A percentile compares a stretch with the other conserved stretches of the same genome.
Conservation (phyloP, 2,329 filamentous ascomycete species). For the Thelonectria blattea region DNA sequence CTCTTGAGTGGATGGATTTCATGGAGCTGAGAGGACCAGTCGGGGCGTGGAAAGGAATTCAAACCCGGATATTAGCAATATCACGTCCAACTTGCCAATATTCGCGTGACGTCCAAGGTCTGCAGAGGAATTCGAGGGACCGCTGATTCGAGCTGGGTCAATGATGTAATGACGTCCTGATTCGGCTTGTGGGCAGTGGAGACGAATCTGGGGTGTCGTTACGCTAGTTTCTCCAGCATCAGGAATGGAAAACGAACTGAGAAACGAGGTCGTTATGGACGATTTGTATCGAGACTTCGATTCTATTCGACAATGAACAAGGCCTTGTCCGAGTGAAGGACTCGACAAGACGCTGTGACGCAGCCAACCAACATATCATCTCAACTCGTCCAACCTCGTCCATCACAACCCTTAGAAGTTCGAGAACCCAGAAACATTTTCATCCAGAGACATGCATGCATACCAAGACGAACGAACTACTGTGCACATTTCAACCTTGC, state of each 20-base stretch:
- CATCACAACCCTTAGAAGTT: too few species aligned
- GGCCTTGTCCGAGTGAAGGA: too few species aligned
- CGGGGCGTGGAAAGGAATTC: background rate
- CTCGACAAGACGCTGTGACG: too few species aligned
- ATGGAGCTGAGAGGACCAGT: background rate
- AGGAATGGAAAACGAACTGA: background rate
- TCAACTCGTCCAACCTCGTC: too few species aligned
- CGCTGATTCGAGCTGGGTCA: constrained; percentile 5
- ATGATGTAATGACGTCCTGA: constrained; percentile 37
- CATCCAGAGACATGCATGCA: too few species aligned
- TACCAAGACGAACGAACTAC: too few species aligned
- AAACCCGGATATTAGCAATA: too few species aligned
- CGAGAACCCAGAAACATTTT: background rate
- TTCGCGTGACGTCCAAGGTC: background rate
- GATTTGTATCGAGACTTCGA: too few species aligned
- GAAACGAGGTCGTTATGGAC: too few species aligned
- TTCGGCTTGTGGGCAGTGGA: constrained; percentile 17
- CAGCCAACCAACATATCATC: too few species aligned
- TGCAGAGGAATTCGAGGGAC: background rate
- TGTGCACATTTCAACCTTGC: too few species aligned
- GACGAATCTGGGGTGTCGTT: background rate
- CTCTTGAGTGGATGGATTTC: background rate
- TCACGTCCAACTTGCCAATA: background rate
- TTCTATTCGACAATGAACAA: too few species aligned
- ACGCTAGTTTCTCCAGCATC: background rate